Percentiles rank a stretch among this genome's conserved stretches.
Evolutionary conservation across 805 yeast species (phyloP).

Genomic region (Brettanomyces sp.): DNA sequence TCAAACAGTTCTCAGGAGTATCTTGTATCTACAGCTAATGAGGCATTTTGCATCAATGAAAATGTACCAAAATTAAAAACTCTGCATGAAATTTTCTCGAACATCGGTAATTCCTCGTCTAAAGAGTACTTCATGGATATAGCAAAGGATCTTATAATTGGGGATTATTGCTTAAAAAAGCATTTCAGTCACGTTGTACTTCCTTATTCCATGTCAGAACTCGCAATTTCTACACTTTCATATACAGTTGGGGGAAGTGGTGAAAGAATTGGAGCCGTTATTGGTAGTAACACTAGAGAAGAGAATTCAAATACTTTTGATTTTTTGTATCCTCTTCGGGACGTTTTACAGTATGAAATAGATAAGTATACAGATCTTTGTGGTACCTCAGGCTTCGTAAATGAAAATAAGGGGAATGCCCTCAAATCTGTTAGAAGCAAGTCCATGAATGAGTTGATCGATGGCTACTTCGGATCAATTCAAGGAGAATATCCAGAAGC

Average conservation of each 20-base stretch:
- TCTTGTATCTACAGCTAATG: not conserved
- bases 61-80: not conserved
- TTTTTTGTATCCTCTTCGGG: conserved; percentile 64
- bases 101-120: conserved; percentile 47
- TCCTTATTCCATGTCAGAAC: conserved; percentile 73
- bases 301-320: conserved; percentile 23
- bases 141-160: conserved; percentile 37
- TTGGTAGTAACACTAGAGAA: conserved; percentile 33
- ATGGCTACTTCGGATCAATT: conserved; percentile 59
- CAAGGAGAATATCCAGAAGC: conserved; percentile 80
- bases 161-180: conserved; percentile 34
- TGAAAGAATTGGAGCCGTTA: conserved; percentile 41
- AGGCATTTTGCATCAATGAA: not conserved
- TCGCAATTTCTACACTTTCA: conserved; percentile 74
- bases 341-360: conserved; percentile 62
- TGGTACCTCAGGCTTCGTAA: conserved; percentile 27
- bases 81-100: conserved; percentile 20
- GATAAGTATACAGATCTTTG: conserved; percentile 40
- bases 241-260: conserved; percentile 86
- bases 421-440: conserved; percentile 53
- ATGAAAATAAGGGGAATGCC: conserved; percentile 12
- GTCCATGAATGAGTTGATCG: conserved; percentile 73
- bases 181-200: conserved; percentile 50
- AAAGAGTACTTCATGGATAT: conserved; percentile 50
- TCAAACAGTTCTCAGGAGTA: not conserved